Percentiles rank a stretch among this genome's conserved stretches.
phyloP scores from a whole-genome alignment of 1,284 basidiomycete genomes.

The Rhizoctonia solani region DNA sequence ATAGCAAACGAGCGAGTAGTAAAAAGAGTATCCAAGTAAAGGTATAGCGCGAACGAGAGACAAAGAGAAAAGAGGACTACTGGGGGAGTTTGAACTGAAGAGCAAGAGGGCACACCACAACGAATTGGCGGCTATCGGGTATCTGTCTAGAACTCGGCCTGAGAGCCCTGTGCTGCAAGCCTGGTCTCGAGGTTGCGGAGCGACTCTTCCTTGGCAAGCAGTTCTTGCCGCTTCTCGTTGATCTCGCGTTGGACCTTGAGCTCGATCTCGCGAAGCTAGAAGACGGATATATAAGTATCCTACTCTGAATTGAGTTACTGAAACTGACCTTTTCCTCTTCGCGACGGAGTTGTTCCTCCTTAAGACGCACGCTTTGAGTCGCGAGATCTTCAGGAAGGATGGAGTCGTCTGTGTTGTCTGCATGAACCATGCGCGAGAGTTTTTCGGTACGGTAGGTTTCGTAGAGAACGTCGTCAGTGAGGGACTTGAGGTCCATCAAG shows the following conservation, averaged over 20 bases:
- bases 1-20: conserved; percentile 26
- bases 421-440: conserved; percentile 87
- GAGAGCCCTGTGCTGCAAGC: conserved; percentile 80
- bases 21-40: conserved; percentile 31
- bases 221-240: conserved; percentile 96
- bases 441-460: conserved; percentile 99
- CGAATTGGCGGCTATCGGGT: neutral
- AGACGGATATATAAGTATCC: neutral
- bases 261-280: conserved; percentile 93
- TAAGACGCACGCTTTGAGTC: conserved; percentile 54
- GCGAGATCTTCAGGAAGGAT: conserved; percentile 95
- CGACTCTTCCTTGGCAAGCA: conserved; percentile 91
- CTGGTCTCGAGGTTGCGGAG: conserved; percentile 88
- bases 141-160: conserved; percentile 41
- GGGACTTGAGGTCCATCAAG: conserved; percentile 88
- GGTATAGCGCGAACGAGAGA: conserved; percentile 31
- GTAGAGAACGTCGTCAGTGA: conserved; percentile 93
- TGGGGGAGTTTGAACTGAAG: neutral
- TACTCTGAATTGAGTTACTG: neutral
- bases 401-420: conserved; percentile 82
- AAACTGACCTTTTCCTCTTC: conserved; percentile 88
- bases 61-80: conserved; percentile 1
- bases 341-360: conserved; percentile 84
- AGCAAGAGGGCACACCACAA: neutral
- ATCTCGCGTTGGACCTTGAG: conserved; percentile 98